Conservation (phyloP, 164 flowering plant genomes). For the Magnolia kwangsiensis region DNA sequence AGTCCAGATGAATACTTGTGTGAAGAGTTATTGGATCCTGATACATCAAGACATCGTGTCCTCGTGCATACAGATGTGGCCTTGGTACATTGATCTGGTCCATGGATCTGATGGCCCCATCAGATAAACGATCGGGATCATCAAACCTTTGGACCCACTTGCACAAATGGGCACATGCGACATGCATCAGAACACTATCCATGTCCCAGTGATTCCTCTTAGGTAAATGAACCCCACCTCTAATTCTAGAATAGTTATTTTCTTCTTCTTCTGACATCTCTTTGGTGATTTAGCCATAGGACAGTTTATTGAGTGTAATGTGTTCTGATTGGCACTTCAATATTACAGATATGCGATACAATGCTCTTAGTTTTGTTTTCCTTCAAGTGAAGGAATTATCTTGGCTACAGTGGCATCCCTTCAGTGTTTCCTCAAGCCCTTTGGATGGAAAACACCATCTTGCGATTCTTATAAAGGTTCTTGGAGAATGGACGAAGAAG, state of each 20-base stretch:
- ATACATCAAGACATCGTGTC: background rate
- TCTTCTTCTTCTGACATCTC: background rate
- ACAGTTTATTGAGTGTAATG: background rate
- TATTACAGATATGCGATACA: conserved; percentile 60
- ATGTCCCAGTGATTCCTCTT: too few relatives aligned
- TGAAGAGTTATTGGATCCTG: background rate
- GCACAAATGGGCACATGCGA: background rate
- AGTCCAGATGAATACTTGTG: background rate
- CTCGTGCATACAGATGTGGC: background rate
- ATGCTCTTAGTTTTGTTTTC: conserved; percentile 82
- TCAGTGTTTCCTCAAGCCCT: conserved; percentile 97
- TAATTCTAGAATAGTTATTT: background rate
- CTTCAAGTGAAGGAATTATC: conserved; percentile 79
- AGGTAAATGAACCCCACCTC: too few relatives aligned
- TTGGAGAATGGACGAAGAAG: conserved; percentile 82
- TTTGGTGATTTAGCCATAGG: background rate
- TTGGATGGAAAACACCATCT: conserved; percentile 71
- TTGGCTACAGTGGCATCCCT: conserved; percentile 94
- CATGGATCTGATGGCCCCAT: background rate
- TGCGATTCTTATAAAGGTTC: conserved; percentile 79
- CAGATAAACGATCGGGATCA: background rate
- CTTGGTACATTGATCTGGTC: background rate
- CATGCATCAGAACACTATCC: too few relatives aligned
- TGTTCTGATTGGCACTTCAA: background rate
- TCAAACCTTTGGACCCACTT: background rate